Evolutionary conservation across 202 grass and related monocot species (phyloP), one percentile per base, ranked within the genome.

Genomic region (Alloteropsis angusta): DNA sequence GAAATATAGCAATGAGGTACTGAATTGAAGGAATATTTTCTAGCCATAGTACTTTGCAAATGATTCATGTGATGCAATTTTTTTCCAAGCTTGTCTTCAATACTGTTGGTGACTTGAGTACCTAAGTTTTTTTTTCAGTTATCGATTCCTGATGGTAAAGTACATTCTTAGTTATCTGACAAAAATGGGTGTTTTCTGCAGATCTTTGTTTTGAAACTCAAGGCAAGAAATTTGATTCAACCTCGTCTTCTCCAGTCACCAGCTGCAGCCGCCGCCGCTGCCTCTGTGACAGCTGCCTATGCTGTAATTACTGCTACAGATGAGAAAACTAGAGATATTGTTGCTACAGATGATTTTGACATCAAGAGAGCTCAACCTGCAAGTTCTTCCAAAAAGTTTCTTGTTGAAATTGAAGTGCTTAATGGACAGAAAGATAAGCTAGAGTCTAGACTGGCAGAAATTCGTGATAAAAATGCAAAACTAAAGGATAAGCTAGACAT

Each of bases 1-100:
- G 37, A 95, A 89, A 52, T 98, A 95, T 69, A 98, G 87, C 76
- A 95, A 93, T 26, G 96, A 98, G 96, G 96, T 98, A 90, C 28
- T 21, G 36, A 72, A 18, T 82, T 67, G 36, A 68, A 83, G 17
- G 17, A 78, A 21, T 42, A 48, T 65, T 60, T 38, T 56, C 10
- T 65, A 82, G 9, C 35, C 16, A 23, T 65, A 62, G 4, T 56
- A 48, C 42, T 18, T 71, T 25, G 47, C 73, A 79, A 87, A 47
- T 46, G 37, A 56, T 84, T 42, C 46, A 56, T 25, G 2, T 58
- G 30, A 65, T 79, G 36, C 6, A 48, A 48, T 42, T 44, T 52
- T 42, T 38, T 28, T 18, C 61, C 0, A 4, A 56, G 15, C 16
- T 45, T 68, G 7, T 59, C 37, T 57, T 81, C 22, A 25, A n/a